Base-by-base conservation (phyloP, 2,329 filamentous ascomycete genomes). In the Aspergillus sojae region DNA sequence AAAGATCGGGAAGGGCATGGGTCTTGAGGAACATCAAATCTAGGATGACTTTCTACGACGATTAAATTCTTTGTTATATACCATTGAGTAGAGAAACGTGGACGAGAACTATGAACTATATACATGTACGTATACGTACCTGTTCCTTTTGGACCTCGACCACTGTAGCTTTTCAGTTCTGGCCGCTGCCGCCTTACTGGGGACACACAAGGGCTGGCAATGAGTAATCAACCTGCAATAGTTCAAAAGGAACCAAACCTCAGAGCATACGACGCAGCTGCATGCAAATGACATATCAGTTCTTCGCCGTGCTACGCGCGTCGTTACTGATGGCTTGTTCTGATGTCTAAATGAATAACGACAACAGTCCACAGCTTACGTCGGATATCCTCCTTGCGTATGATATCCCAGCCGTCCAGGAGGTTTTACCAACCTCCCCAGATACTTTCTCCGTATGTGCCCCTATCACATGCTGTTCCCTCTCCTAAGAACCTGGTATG, bases 1-100 rank as follows among this genome's bases (percentile, higher is more conserved):
- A 28, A 83, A 83, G 70, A 80, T 82, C 30, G 79, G 77, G 1
- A 74, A 69, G 58, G 81, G 81, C 1, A 81, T 83, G 80, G 80
- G 80, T 1, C 68, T 83, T 60, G 77, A 79, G 52, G 72, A 62
- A 16, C 30, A 62, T 32, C 39, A 23, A 32, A n/a, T 28, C 23
- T 48, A 41, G 36, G 53, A 39, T 30, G 14, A 23, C n/a, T n/a
- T 39, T 34, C 21, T 28, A 16, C 16, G 52, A 3, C 19, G 21
- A 23, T 26, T 54, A 2, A 12, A 36, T 36, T 36, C 21, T 55
- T 34, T 46, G 10, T 19, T 60, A 60, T 53, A 60, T 60, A 60
- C 48, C 26, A n/a, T 6, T 26, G 6, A 11, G 52, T 55, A 55
- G n/a, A 39, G 52, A 39, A 55, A 32, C 19, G 28, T 21, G 10